Evolutionary conservation across 768 basidiomycete genomes (phyloP), one percentile per base, ranked within the genome.

Genomic region (Coprinopsis marcescibilis): DNA sequence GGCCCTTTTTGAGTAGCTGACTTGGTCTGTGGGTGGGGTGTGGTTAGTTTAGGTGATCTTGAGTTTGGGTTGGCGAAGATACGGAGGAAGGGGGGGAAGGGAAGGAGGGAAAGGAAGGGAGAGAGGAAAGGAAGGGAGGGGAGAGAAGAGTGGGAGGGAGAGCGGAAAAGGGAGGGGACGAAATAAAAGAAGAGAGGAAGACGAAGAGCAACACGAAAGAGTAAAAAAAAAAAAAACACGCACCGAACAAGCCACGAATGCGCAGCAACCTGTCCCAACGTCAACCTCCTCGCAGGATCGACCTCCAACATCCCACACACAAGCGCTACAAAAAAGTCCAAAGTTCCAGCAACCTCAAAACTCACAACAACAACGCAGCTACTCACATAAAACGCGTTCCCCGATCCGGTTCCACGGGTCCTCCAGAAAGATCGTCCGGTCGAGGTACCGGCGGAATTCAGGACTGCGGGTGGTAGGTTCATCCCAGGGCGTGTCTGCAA

Each of bases 401-500:
- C 67, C 65, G 38, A 97, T 76, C 7, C 79, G 68, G 43, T 70
- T 77, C 95, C 95, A 99, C 0, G 95, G 95, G 1, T 68, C 69
- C 47, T 89, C 78, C 3, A 74, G 61, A 54, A 89, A 83, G 46
- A 94, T 78, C 40, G 83, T 69, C 3, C 91, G 90, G 0, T 74
- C 73, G 1, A 85, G 57, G 60, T 88, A 99, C 7, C 77, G 76
- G n/a, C 65, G 60, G 56, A 78, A 99, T 62, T 98, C 96, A 1
- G 80, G 77, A 49, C 86, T 88, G n/a, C 71, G 69, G 1, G 61
- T 55, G 0, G 92, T 90, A 2, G 96, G 91, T 59, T 94, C 86
- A 57, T 97, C 96, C 96, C 96, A 98, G 2, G 96, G 96, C 0
- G 96, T 97, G 58, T 96, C 94, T 97, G 27, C n/a, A n/a, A n/a